Conservation (phyloP, 371 early-diverging fungal genomes). For the Zychaea mexicana region DNA sequence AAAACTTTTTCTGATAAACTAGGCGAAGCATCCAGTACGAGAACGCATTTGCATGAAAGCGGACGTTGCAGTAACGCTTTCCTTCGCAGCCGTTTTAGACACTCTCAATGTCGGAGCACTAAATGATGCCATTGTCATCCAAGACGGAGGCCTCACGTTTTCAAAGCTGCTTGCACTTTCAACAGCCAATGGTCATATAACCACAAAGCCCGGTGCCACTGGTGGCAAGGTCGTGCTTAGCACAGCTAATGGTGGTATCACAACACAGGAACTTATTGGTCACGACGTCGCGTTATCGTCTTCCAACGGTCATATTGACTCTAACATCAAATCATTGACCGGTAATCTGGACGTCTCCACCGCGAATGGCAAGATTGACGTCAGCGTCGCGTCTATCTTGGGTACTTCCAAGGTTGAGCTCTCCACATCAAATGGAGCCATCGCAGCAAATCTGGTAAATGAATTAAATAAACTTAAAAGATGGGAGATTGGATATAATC, state of each 20-base stretch:
- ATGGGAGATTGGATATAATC: too few species aligned
- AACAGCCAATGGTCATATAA: neutral
- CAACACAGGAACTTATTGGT: neutral
- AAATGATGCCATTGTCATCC: neutral
- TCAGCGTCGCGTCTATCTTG: neutral
- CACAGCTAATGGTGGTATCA: neutral
- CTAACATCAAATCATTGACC: too few species aligned
- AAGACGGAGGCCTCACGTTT: neutral
- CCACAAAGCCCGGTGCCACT: neutral
- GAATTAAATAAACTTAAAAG: too few species aligned
- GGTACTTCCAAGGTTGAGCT: neutral
- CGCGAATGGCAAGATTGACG: neutral
- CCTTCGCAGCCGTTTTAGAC: neutral
- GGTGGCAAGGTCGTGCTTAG: neutral
- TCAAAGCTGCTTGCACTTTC: neutral
- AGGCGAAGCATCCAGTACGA: neutral
- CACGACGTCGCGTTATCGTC: neutral
- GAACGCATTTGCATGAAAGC: neutral
- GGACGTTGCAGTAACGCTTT: neutral
- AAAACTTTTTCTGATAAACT: neutral
- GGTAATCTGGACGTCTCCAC: neutral
- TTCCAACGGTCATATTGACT: neutral
- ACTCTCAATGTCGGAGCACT: neutral
- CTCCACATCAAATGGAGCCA: neutral
- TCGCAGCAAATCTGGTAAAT: slow-evolving; percentile 2